These are phyloP conservation scores for Suillus weaverae DNA, from an alignment of 768 basidiomycete genomes.

Conservation along the genomic window DNA sequence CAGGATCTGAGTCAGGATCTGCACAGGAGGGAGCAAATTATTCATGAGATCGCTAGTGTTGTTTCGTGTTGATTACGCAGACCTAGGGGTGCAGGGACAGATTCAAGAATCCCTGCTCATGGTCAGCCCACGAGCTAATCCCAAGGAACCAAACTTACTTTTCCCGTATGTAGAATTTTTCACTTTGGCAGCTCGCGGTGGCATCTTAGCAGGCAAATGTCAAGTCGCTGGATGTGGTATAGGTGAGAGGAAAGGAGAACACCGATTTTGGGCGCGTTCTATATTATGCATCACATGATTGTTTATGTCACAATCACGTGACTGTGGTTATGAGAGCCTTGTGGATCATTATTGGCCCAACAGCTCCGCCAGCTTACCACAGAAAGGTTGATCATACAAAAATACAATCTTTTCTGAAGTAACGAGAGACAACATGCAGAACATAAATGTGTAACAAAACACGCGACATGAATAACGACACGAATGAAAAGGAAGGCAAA, in stretches of 20 bases:
- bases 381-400: slow-evolving; percentile 20
- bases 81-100: slow-evolving; percentile 40
- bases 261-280: slow-evolving; percentile 4
- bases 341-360: not conserved
- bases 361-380: not conserved
- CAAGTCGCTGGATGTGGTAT: not conserved
- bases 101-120: slow-evolving; percentile 22
- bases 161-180: slow-evolving; percentile 21
- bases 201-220: slow-evolving; percentile 18
- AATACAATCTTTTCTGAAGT: slow-evolving; percentile 33
- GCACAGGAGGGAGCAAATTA: not conserved
- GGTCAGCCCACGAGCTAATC: not conserved
- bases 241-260: not conserved
- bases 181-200: slow-evolving; percentile 13
- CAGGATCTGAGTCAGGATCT: slow-evolving; percentile 36
- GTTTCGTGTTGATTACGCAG: not conserved
- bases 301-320: not conserved
- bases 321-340: not conserved
- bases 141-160: slow-evolving; percentile 11
- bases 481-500: slow-evolving; percentile 11
- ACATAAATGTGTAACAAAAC: slow-evolving; percentile 20
- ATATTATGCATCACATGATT: not conserved
- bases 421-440: slow-evolving; percentile 29
- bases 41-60: not conserved
- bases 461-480: slow-evolving; percentile 26